Base-by-base conservation (phyloP, 1,139 yeast species). In the Oligophagozyma castellii region DNA sequence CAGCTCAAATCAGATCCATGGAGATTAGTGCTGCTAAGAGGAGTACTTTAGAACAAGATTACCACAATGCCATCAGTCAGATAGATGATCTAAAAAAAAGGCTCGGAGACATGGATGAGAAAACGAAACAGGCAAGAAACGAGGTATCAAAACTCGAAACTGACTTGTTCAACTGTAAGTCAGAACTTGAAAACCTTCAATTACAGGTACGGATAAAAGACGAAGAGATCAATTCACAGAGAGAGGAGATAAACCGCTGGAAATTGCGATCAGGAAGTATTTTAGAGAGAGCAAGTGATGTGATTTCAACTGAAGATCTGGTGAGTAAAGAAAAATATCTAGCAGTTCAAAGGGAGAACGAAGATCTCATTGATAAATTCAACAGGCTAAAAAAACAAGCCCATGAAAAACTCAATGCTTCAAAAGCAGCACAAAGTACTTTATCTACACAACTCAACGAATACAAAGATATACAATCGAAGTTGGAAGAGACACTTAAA, bases 211-310 rank as follows among this genome's bases (percentile, higher is more conserved):
- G 52, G n/a, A 62, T 63, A 12, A 65, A 63, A 31, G 61, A 59
- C 14, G 55, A 59, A 34, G 63, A 63, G 36, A 42, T 65, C 22
- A 45, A 44, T 29, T 42, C 62, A 14, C 38, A 56, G 12, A 47
- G 52, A 22, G 63, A 62, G 30, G 74, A 71, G 35, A 55, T 56
- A 18, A 60, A 60, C 16, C 59, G 65, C 25, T 70, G 76, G 76
- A 67, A 65, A 50, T 55, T 52, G 12, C 59, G 73, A 33, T 56
- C 70, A 7, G 67, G 66, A 36, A 67, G 64, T 31, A 56, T 70
- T 31, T 40, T 67, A 35, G 61, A 59, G 32, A 65, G 63, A 33
- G 63, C 63, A 35, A 67, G 64, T 28, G 55, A 67, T 16, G 51
- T 65, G 31, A 72, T 67, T 37, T 68, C 70, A 11, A 64, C 55